These are phyloP conservation scores for Plectosphaerella cucumerina DNA, from an alignment of 2,329 filamentous ascomycete species.

Conservation along the genomic window DNA sequence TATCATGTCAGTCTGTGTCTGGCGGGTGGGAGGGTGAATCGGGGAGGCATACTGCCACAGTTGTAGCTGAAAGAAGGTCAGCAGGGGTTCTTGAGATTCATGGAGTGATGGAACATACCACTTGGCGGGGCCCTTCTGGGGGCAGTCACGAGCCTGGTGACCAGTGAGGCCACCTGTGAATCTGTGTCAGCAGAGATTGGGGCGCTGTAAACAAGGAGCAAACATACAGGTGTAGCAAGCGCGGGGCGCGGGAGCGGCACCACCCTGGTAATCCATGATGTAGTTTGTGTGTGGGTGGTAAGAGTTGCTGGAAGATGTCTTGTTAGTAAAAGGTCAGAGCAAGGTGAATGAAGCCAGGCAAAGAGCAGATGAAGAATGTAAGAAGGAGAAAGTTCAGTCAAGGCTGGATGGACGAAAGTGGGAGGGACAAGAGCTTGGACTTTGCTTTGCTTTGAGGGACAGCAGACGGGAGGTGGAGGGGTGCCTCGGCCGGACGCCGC, in stretches of 20 bases:
- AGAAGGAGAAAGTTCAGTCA: too few relatives aligned
- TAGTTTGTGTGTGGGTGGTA: slow-evolving; percentile 2
- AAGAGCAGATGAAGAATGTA: background rate
- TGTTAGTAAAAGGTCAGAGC: background rate
- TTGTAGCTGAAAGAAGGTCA: slow-evolving; percentile 61
- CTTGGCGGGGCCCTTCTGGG: slow-evolving; percentile 76
- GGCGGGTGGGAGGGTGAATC: slow-evolving; percentile 27
- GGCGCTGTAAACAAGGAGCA: slow-evolving; percentile 9
- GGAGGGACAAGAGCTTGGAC: too few relatives aligned
- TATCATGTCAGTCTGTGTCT: background rate
- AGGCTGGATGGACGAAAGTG: too few relatives aligned
- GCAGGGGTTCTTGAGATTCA: slow-evolving; percentile 5
- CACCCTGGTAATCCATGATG: slow-evolving; percentile 28
- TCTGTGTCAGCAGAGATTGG: slow-evolving; percentile 8
- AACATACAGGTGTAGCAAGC: slow-evolving; percentile 50
- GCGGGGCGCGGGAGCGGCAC: slow-evolving; percentile 22
- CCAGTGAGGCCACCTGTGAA: slow-evolving; percentile 19
- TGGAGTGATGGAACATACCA: slow-evolving; percentile 53
- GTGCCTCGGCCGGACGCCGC: too few relatives aligned
- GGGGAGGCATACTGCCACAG: slow-evolving; percentile 57
- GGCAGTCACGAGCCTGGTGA: slow-evolving; percentile 66
- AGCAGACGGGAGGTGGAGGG: too few relatives aligned
- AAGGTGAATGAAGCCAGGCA: background rate
- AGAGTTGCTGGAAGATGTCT: background rate
- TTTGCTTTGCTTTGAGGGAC: too few relatives aligned